phyloP scores from a whole-genome alignment of 176 grass and related monocot species.

The Cocos nucifera region DNA sequence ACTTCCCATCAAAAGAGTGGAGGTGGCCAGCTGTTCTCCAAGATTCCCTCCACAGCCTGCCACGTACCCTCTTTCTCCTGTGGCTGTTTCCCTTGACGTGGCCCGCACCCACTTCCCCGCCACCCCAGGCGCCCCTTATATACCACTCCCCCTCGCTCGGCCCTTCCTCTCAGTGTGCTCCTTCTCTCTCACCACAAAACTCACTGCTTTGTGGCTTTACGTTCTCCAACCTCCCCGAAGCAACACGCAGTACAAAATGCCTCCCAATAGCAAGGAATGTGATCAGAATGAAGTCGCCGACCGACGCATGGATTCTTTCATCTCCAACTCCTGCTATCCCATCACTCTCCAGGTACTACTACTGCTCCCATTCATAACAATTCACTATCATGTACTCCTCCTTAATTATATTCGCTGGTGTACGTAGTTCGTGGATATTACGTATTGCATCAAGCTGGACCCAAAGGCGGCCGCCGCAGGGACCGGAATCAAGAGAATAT shows the following conservation, averaged over 20 bases:
- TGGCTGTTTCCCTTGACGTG: conserved; percentile 45
- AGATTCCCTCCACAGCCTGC: conserved; percentile 24
- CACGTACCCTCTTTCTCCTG: conserved; percentile 37
- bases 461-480: background rate
- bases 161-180: background rate
- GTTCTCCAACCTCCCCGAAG: too few relatives aligned
- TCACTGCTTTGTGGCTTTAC: too few relatives aligned
- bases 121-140: conserved; percentile 12
- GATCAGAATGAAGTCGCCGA: background rate
- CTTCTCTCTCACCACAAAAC: background rate
- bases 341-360: conserved; percentile 57
- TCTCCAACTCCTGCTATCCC: conserved; percentile 54
- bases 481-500: conserved; percentile 26
- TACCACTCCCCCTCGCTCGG: conserved; percentile 11
- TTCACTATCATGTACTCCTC: too few relatives aligned
- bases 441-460: conserved; percentile 60
- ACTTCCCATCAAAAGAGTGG: too few relatives aligned
- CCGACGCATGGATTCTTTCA: conserved; percentile 67
- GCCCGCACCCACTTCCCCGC: background rate
- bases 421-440: conserved; percentile 75
- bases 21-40: too few relatives aligned
- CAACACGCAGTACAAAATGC: too few relatives aligned
- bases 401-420: too few relatives aligned
- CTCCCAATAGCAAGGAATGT: too few relatives aligned
- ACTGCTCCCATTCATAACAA: too few relatives aligned